Conservation (phyloP, 352 stramenopile genomes). For the Phytophthora agathidicida region DNA sequence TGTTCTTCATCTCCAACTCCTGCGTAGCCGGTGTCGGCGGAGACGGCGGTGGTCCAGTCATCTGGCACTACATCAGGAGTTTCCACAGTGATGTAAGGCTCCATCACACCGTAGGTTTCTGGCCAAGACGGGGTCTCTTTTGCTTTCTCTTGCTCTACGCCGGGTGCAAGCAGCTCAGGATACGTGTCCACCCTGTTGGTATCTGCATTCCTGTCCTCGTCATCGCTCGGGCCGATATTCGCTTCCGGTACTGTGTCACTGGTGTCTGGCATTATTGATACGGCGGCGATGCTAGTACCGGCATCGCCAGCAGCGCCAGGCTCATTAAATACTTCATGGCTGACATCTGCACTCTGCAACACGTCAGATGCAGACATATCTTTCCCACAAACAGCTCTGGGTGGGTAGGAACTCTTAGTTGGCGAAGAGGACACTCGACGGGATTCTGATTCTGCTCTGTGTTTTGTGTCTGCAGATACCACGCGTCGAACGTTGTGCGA, state of each 20-base stretch:
- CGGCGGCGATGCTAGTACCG: not conserved
- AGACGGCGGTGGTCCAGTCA: not conserved
- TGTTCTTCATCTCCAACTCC: constrained; percentile 10
- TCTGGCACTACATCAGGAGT: not conserved
- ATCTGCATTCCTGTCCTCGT: not conserved
- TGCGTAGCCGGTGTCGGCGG: not conserved
- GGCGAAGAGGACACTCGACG: constrained; percentile 3
- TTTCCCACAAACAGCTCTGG: not conserved
- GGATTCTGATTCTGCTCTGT: constrained; percentile 2
- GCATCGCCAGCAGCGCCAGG: not conserved
- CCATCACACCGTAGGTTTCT: not conserved
- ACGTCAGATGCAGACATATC: not conserved
- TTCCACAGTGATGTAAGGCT: not conserved
- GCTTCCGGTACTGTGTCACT: not conserved
- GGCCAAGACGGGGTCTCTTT: not conserved
- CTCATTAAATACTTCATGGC: not conserved
- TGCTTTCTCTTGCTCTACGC: constrained; percentile 2
- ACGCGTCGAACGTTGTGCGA: constrained; percentile 10
- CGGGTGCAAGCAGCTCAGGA: constrained; percentile 8
- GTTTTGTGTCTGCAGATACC: constrained; percentile 24
- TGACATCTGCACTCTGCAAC: not conserved
- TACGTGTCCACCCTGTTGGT: not conserved
- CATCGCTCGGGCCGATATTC: not conserved
- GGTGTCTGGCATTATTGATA: not conserved
- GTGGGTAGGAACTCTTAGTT: not conserved